Base-by-base conservation (phyloP, 345 rosid species). In the Eucalyptus marginata region DNA sequence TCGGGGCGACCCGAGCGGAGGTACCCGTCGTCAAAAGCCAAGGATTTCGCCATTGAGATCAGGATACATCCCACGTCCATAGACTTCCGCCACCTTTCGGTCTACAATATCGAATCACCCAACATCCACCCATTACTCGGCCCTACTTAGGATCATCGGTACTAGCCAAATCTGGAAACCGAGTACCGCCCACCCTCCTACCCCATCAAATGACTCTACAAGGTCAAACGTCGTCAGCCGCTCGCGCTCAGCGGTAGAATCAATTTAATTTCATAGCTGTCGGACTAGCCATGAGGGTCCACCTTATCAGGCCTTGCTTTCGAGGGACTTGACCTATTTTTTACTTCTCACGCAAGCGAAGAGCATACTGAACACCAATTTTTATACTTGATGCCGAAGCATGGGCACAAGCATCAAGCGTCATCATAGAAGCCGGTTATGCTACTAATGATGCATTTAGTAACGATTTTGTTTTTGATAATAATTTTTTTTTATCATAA, bases 391-490 rank as follows among this genome's bases (percentile, higher is more conserved):
- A 64, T n/a, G 76, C 76, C 10, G 3, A n/a, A 64, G 76, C 76
- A 31, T 64, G 76, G 31, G 40, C 76, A 64, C 76, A 64, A n/a
- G 2, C 76, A 64, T 64, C 76, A 52, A 52, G 64, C 3, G 29
- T 58, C 4, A 8, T 3, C 33, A 27, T 29, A 29, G 16, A 31
- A 62, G 68, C 68, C 29, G 33, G 15, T 27, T 12, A 7, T 27
- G 16, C 15, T 12, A 27, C 27, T 25, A 59, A 52, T 0, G 4
- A 0, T 2, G 4, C 2, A 0, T 18, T 52, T 18, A 1, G 20
- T 18, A 52, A 52, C 0, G 8, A 18, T 52, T 52, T 0, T 52
- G 17, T 17, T 51, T 17, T 0, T 3, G n/a, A n/a, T n/a, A n/a
- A n/a, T 36, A 36, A 44, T 40, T 40, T 43, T 52, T 52, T 52